A percentile compares a stretch with the other conserved stretches of the same genome.
These are phyloP conservation scores for Podaxis mareebaensis DNA, from an alignment of 768 basidiomycete species.

Conservation along the genomic window DNA sequence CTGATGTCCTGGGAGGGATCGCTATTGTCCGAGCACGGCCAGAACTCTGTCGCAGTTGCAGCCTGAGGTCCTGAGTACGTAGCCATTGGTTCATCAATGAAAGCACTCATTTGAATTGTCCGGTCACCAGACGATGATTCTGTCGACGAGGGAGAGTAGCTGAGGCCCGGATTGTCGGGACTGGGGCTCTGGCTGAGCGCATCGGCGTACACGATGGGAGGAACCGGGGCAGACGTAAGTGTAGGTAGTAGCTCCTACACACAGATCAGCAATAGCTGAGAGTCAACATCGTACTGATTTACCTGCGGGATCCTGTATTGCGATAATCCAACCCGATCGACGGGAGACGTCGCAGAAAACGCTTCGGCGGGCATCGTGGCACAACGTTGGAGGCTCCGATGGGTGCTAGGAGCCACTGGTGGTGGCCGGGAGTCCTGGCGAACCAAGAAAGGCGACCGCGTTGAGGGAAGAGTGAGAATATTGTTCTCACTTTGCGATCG, in stretches of 20 bases:
- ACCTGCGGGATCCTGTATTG: constrained; percentile 7
- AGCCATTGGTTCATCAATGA: constrained; percentile 44
- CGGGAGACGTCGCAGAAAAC: constrained; percentile 1
- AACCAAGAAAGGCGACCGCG: constrained; percentile 26
- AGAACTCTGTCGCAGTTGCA: constrained; percentile 18
- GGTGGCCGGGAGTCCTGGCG: constrained; percentile 10
- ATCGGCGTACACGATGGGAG: neutral
- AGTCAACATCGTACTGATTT: neutral
- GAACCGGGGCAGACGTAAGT: neutral
- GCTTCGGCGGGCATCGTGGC: constrained; percentile 11
- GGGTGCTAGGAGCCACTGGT: neutral
- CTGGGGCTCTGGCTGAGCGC: constrained; percentile 33
- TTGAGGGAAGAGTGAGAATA: constrained; percentile 23
- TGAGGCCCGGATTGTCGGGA: constrained; percentile 58
- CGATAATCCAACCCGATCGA: neutral
- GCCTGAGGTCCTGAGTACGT: constrained; percentile 11
- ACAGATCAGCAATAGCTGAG: constrained; percentile 1
- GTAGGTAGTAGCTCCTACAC: constrained; percentile 16
- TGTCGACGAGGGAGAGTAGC: constrained; percentile 60
- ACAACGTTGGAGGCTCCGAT: constrained; percentile 36
- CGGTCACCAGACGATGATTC: constrained; percentile 56
- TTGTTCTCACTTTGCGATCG: constrained; percentile 55
- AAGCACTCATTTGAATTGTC: constrained; percentile 56
- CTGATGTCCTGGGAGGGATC: neutral
- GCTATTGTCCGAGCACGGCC: constrained; percentile 24